Conservation (phyloP, 2,329 filamentous ascomycete genomes). For the Exophiala sp. region DNA sequence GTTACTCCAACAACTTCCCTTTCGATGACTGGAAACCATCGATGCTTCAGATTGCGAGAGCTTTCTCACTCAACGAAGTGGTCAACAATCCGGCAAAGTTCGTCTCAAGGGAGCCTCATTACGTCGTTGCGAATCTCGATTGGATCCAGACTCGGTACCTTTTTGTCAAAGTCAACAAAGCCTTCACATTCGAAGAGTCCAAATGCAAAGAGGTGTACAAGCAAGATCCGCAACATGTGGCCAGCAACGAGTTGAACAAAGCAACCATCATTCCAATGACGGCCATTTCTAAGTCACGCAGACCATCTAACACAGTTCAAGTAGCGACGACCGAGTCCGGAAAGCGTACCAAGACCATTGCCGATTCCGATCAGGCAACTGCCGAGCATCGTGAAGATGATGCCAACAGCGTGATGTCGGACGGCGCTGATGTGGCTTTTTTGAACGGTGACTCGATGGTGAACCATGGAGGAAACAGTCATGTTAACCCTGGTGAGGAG, state of each 20-base stretch:
- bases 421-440: conserved; percentile 44
- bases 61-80: conserved; percentile 78
- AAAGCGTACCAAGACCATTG: conserved; percentile 20
- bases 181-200: conserved; percentile 12
- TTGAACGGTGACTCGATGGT: conserved; percentile 29
- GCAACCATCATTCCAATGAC: conserved; percentile 52
- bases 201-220: conserved; percentile 5
- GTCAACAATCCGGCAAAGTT: conserved; percentile 70
- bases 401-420: conserved; percentile 39
- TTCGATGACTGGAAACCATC: conserved; percentile 64
- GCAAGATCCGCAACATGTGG: conserved; percentile 36
- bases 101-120: conserved; percentile 53
- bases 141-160: conserved; percentile 92
- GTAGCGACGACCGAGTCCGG: conserved; percentile 11
- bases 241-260: conserved; percentile 37
- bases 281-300: conserved; percentile 46
- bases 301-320: conserved; percentile 26
- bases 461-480: not conserved
- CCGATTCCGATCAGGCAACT: conserved; percentile 15
- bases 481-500: not conserved
- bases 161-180: conserved; percentile 52
- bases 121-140: conserved; percentile 70
- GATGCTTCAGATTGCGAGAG: conserved; percentile 54
- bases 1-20: conserved; percentile 43
- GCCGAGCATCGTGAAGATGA: conserved; percentile 22